Evolutionary conservation across 1,139 yeast genomes (phyloP).

Genomic region (Arxiozyma heterogenica): DNA sequence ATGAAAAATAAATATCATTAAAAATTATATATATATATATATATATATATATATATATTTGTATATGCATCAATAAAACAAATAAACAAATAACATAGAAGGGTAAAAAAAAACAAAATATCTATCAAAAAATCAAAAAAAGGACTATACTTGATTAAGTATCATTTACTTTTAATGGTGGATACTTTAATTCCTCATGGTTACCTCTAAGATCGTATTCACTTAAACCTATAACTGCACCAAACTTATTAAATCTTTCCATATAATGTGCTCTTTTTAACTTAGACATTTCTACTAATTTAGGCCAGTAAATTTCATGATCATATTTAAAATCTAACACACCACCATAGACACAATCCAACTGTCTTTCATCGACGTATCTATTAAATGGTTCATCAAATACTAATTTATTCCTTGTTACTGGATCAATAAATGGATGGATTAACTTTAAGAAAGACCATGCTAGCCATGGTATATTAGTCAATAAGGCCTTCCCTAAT

Average conservation of each 20-base stretch:
- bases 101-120: background rate
- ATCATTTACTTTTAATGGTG: constrained; percentile 16
- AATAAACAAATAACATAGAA: background rate
- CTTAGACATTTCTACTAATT: constrained; percentile 49
- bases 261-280: constrained; percentile 47
- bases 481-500: constrained; percentile 79
- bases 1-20: background rate
- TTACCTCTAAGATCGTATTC: constrained; percentile 71
- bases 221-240: constrained; percentile 66
- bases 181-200: constrained; percentile 38
- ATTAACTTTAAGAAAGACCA: constrained; percentile 83
- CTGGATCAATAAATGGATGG: constrained; percentile 90
- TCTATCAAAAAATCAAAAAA: background rate
- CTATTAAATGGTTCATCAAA: constrained; percentile 81
- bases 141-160: background rate
- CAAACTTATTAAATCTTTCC: constrained; percentile 56
- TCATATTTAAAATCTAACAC: constrained; percentile 69
- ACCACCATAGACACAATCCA: constrained; percentile 82
- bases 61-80: background rate
- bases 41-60: constrained; percentile 1
- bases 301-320: constrained; percentile 76
- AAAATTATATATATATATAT: background rate
- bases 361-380: constrained; percentile 71
- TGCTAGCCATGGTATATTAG: constrained; percentile 89
- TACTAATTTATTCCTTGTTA: constrained; percentile 84